Evolutionary conservation across 2,329 filamentous ascomycete species (phyloP).

Genomic region (Stagonosporopsis tanaceti): DNA sequence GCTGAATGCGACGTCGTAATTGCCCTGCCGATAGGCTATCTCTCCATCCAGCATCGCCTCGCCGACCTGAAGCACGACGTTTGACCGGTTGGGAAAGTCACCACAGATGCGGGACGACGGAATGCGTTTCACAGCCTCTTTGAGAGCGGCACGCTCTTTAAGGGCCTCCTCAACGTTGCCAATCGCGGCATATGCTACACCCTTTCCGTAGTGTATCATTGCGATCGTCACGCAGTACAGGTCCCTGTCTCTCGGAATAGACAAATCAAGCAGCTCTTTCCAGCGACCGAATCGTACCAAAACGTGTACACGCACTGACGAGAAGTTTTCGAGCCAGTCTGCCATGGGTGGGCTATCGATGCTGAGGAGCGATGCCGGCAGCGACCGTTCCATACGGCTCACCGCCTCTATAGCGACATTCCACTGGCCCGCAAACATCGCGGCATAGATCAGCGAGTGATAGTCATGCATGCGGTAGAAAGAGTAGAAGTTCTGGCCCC

Average conservation of each 20-base stretch:
- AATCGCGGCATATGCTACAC: conserved; percentile 69
- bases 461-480: conserved; percentile 78
- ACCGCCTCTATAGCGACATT: conserved; percentile 69
- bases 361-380: conserved; percentile 70
- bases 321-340: conserved; percentile 78
- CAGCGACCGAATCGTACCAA: conserved; percentile 77
- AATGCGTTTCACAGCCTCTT: conserved; percentile 60
- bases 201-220: conserved; percentile 72
- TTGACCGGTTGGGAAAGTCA: conserved; percentile 73
- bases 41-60: conserved; percentile 75
- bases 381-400: conserved; percentile 64
- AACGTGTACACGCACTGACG: conserved; percentile 72
- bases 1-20: conserved; percentile 66
- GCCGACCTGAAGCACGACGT: conserved; percentile 68
- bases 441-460: conserved; percentile 78
- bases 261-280: conserved; percentile 68
- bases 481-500: conserved; percentile 76
- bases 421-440: conserved; percentile 77
- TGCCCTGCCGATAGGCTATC: conserved; percentile 71
- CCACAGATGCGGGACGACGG: conserved; percentile 63
- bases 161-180: conserved; percentile 65
- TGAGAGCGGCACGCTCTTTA: conserved; percentile 61
- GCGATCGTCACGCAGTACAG: conserved; percentile 76
- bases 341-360: conserved; percentile 76
- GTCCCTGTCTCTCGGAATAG: conserved; percentile 63